Evolutionary conservation across 148 eudicot species (phyloP).

Genomic region (Fagopyrum homotropicum): DNA sequence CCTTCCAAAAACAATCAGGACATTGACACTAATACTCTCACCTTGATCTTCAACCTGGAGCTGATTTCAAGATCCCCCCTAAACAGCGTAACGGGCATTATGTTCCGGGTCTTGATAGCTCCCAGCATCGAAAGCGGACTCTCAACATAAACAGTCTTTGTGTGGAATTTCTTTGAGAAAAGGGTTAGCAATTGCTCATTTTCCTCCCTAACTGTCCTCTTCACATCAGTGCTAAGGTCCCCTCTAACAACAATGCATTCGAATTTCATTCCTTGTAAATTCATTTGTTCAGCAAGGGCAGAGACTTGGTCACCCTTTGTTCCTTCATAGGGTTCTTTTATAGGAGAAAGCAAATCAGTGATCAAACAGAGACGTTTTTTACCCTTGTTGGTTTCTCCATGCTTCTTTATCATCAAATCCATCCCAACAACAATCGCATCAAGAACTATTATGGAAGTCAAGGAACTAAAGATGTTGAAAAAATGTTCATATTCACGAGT

Average conservation of each 20-base stretch:
- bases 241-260: conserved; percentile 72
- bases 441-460: conserved; percentile 63
- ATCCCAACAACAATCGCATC: conserved; percentile 98
- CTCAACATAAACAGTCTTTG: conserved; percentile 70
- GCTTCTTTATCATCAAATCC: conserved; percentile 96
- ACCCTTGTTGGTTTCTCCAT: conserved; percentile 68
- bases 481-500: background rate
- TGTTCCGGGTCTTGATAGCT: conserved; percentile 83
- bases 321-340: conserved; percentile 87
- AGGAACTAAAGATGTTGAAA: conserved; percentile 31
- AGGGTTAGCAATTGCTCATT: conserved; percentile 61
- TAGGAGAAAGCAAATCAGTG: conserved; percentile 62
- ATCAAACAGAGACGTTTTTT: conserved; percentile 88
- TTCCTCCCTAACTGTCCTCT: conserved; percentile 53
- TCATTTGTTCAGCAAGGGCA: conserved; percentile 78
- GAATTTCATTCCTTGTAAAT: conserved; percentile 75
- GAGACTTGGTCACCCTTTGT: conserved; percentile 89
- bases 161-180: conserved; percentile 51
- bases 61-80: conserved; percentile 93
- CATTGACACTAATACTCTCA: conserved; percentile 17
- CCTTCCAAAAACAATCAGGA: background rate
- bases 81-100: conserved; percentile 81
- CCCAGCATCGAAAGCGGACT: conserved; percentile 72
- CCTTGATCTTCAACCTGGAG: conserved; percentile 75
- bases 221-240: conserved; percentile 29